A percentile compares a stretch with the other conserved stretches of the same genome.
Evolutionary conservation across 306 rosid species (phyloP).

Genomic region (Dryas drummondii): DNA sequence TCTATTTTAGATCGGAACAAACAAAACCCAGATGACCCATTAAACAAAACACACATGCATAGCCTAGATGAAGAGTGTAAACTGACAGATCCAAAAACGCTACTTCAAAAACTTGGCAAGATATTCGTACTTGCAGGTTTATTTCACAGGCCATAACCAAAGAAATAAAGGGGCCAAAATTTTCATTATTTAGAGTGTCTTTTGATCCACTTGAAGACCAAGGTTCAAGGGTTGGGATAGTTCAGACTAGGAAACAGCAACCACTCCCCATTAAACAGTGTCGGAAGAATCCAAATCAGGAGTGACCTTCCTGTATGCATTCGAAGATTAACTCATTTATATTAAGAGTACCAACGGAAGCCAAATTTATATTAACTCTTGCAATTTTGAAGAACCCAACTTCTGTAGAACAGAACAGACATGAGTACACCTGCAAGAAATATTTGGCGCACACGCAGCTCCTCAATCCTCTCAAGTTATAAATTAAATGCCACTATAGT

Average conservation of each 20-base stretch:
- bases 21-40: too few species aligned
- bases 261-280: background rate
- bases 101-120: too few species aligned
- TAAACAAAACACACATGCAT: too few species aligned
- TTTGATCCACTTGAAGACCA: background rate
- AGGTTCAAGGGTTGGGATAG: background rate
- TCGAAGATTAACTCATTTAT: background rate
- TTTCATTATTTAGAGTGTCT: background rate
- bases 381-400: slow-evolving; percentile 29
- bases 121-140: too few species aligned
- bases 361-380: background rate
- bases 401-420: slow-evolving; percentile 64
- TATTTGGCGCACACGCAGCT: slow-evolving; percentile 39
- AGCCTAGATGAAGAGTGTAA: too few species aligned
- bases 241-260: background rate
- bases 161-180: background rate
- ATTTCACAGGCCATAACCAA: background rate
- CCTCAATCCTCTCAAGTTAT: slow-evolving; percentile 43
- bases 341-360: background rate
- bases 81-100: too few species aligned
- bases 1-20: too few species aligned
- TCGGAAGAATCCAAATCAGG: background rate
- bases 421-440: slow-evolving; percentile 66
- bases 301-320: background rate
- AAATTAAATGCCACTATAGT: slow-evolving; percentile 42